A percentile compares a stretch with the other conserved stretches of the same genome.
Conservation (phyloP, 805 yeast genomes). For the Lipomyces yamanashiensis region DNA sequence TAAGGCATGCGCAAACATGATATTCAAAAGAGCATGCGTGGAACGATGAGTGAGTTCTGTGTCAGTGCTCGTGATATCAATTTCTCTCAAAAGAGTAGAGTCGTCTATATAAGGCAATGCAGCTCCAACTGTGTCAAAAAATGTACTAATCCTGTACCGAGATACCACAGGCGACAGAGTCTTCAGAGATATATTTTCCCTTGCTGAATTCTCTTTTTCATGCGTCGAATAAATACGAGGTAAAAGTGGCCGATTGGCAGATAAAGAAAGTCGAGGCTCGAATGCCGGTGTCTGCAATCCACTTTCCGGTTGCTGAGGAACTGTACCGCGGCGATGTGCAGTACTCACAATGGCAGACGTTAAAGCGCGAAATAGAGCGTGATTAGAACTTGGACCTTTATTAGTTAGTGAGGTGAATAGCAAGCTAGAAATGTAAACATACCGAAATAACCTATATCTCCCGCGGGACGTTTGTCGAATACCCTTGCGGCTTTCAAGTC, state of each 20-base stretch:
- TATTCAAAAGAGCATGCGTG: background rate
- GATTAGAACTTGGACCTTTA: background rate
- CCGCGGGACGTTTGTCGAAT: background rate
- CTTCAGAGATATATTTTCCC: background rate
- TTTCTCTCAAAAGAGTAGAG: background rate
- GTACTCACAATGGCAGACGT: background rate
- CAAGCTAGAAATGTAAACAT: too few relatives aligned
- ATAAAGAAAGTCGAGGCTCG: background rate
- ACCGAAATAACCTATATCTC: background rate
- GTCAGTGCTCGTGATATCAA: background rate
- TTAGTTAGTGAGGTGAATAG: background rate
- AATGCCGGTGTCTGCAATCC: background rate
- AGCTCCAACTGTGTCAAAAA: slow-evolving; percentile 1
- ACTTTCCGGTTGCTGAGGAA: background rate
- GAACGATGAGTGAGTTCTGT: background rate
- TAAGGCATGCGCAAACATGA: slow-evolving; percentile 1
- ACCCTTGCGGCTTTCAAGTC: background rate
- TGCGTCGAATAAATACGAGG: too few relatives aligned
- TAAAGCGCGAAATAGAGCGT: background rate
- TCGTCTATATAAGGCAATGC: background rate
- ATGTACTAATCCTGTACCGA: background rate
- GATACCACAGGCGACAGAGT: background rate
- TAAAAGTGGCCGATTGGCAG: too few relatives aligned
- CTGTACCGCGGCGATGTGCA: background rate
- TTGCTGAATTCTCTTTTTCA: too few relatives aligned